A percentile compares a stretch with the other conserved stretches of the same genome.
phyloP scores from a whole-genome alignment of 345 rosid genomes.

The Garcia nutans region DNA sequence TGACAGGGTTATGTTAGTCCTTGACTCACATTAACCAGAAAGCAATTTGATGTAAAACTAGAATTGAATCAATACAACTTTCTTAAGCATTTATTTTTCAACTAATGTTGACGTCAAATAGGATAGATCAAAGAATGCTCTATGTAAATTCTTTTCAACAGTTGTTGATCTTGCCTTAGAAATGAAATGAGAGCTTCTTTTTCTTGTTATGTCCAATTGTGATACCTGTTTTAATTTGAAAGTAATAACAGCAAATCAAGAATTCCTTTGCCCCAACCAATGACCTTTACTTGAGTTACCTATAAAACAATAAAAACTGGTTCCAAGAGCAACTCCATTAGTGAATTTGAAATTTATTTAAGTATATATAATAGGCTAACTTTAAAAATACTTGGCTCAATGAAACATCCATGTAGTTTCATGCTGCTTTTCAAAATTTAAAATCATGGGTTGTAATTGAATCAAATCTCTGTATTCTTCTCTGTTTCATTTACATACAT shows the following conservation, averaged over 20 bases:
- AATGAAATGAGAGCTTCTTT: constrained; percentile 17
- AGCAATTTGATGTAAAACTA: neutral
- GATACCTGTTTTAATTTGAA: neutral
- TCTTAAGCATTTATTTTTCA: neutral
- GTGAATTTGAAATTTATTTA: no score
- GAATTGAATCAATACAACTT: neutral
- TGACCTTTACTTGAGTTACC: no score
- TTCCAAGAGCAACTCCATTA: no score
- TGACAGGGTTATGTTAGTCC: neutral
- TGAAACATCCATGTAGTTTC: no score
- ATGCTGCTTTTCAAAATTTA: neutral
- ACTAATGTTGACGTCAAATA: constrained; percentile 17
- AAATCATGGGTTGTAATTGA: neutral
- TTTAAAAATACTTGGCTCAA: no score
- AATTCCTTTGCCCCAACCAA: no score
- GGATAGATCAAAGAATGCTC: constrained; percentile 26
- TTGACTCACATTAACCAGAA: no score
- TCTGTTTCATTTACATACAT: no score
- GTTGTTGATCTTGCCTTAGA: constrained; percentile 22
- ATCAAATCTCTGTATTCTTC: no score
- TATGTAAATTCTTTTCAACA: constrained; percentile 32
- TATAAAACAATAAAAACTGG: no score
- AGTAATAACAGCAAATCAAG: no score
- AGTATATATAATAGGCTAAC: no score
- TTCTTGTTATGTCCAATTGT: neutral